Base-by-base conservation (phyloP, 1,284 basidiomycete species). In the Tetrapyrgos nigripes region DNA sequence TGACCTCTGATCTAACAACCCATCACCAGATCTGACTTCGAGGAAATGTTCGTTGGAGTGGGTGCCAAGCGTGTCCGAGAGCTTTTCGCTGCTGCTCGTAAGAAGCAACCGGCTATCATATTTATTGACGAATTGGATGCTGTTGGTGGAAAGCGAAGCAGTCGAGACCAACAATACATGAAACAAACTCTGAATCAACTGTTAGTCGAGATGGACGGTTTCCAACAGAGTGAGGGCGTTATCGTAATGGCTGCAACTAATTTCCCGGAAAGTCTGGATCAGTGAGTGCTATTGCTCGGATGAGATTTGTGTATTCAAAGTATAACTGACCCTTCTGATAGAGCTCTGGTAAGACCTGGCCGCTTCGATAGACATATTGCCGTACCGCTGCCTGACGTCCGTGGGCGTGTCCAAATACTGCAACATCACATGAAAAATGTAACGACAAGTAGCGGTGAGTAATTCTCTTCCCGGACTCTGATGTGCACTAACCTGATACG, bases 41-140 rank as follows among this genome's bases (percentile, higher is more conserved):
- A 99, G 72, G 97, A 99, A 73, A 97, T 98, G 89, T 96, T 94
- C 72, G 96, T 97, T 55, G 95, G 95, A 58, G 94, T 97, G 49
- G 95, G 95, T 59, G 97, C 97, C 29, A 97, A 97, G 74, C 90
- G 97, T 27, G 94, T 99, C 29, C 87, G 97, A 37, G 97, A 99
- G 64, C 86, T 99, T 8, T 99, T 99, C 69, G 91, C 93, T 24
- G 89, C 95, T 10, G 97, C 97, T 19, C 88, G 96, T 60, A 97
- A 97, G 77, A 94, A 95, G 72, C 88, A 97, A 59, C 97, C 97
- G 2, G 93, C 89, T 54, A 97, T 97, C 72, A 94, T 97, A 63
- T 97, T 97, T 74, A 97, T 97, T 67, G 94, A 97, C 68, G 94
- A 97, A 71, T 77, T 97, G 37, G 94, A 97, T 70, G 95, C 94